Evolutionary conservation across 768 basidiomycete species (phyloP).

Genomic region (Omphalotus guepiniiformis): DNA sequence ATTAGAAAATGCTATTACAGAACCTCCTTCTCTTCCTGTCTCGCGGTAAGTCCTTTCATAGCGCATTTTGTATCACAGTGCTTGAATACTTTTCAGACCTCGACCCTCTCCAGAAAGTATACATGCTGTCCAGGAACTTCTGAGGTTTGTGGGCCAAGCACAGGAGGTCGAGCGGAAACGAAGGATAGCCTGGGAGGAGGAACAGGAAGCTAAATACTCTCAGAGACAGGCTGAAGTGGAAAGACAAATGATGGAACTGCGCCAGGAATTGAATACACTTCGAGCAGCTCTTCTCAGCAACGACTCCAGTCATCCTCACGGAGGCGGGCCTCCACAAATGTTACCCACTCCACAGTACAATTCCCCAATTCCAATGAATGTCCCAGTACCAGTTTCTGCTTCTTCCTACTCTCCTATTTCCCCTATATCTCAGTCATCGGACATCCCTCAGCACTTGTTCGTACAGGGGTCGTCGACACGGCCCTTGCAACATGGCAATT

Average conservation of each 20-base stretch:
- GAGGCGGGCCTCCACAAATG: constrained; percentile 9
- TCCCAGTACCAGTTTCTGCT: background rate
- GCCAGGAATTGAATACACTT: constrained; percentile 45
- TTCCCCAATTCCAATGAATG: constrained; percentile 18
- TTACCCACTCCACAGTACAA: constrained; percentile 19
- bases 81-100: constrained; percentile 10
- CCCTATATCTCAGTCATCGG: constrained; percentile 29
- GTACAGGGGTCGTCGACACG: constrained; percentile 35
- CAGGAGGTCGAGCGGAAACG: constrained; percentile 59
- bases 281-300: constrained; percentile 40
- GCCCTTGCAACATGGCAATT: constrained; percentile 15
- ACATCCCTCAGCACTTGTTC: constrained; percentile 28
- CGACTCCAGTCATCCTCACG: constrained; percentile 9
- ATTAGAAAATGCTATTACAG: constrained; percentile 56
- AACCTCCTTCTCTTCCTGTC: constrained; percentile 32
- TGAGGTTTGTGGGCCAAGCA: constrained; percentile 55
- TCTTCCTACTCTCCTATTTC: constrained; percentile 29
- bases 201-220: constrained; percentile 56
- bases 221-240: constrained; percentile 60
- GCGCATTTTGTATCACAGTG: background rate
- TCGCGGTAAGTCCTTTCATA: constrained; percentile 30
- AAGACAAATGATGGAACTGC: constrained; percentile 49
- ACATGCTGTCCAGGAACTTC: constrained; percentile 54
- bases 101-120: constrained; percentile 31
- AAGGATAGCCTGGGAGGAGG: constrained; percentile 62